A percentile compares a stretch with the other conserved stretches of the same genome.
Evolutionary conservation across 208 protist genomes (phyloP).

Genomic region (Pavlovales sp.): DNA sequence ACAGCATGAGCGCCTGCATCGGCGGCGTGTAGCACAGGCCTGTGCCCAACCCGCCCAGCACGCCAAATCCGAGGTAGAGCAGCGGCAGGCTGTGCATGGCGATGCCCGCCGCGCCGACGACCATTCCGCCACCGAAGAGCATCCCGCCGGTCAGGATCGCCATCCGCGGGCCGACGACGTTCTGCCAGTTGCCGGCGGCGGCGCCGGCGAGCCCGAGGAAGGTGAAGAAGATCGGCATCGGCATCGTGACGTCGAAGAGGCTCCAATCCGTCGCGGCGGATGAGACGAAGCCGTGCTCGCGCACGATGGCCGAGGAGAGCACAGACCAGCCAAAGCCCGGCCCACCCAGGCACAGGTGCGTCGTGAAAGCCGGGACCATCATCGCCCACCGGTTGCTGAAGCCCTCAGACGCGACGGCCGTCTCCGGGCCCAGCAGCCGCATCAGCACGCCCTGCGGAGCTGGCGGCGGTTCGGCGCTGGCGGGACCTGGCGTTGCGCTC

Average conservation of each 20-base stretch:
- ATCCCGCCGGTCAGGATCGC: not conserved
- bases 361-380: not conserved
- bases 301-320: not conserved
- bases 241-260: constrained; percentile 4
- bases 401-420: not conserved
- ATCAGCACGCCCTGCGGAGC: not conserved
- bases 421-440: not conserved
- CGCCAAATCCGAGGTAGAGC: not conserved
- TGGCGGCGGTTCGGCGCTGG: no score
- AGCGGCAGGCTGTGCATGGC: not conserved
- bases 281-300: not conserved
- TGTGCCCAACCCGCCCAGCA: constrained; percentile 10
- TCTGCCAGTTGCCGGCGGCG: not conserved
- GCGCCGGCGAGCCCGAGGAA: constrained; percentile 5
- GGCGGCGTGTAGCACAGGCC: constrained; percentile 35
- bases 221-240: constrained; percentile 15
- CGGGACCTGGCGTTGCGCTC: no score
- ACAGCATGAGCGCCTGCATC: constrained; percentile 21
- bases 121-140: not conserved
- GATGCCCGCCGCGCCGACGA: not conserved
- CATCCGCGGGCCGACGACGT: not conserved
- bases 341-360: not conserved
- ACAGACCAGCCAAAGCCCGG: not conserved
- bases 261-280: constrained; percentile 9
- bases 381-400: not conserved